Evolutionary conservation across 257 asterid genomes (phyloP), one percentile per base, ranked within the genome.

Genomic region (Solanum piurae): DNA sequence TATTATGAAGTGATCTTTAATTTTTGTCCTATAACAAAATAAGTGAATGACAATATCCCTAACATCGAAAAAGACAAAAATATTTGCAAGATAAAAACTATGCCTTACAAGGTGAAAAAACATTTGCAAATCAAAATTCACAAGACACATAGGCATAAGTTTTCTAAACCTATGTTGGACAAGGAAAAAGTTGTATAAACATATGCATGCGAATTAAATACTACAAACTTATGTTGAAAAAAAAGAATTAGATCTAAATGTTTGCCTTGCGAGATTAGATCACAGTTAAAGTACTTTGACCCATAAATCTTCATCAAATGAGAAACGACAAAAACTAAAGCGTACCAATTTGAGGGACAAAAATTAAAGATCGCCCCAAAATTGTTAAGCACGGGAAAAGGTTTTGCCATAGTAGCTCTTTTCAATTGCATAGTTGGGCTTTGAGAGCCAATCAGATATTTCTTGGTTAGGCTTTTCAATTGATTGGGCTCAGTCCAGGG

Each of bases 91-190:
- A 52, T 7, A 6, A 6, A 52, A 52, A 20, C 9, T 16, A 8
- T 58, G 25, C 25, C 12, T 58, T 3, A 21, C 27, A 0, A 58
- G 12, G 27, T 0, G 5, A 58, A 58, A 58, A 58, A 3, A 0
- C 5, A 20, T 60, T 60, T 60, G 69, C 69, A 9, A 21, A 29
- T 60, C 6, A 60, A 60, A 60, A 60, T 58, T 55, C 25, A 58
- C 66, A 20, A 18, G 62, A 52, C 9, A 52, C 10, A 6, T 18
- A 18, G n/a, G 23, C 6, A 52, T 16, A 16, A 52, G 62, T 16
- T 16, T 52, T 52, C 23, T 6, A 52, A 21, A 60, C 66, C n/a
- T 58, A 58, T 21, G 1, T 58, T 21, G 69, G 69, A 23, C 13
- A 21, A 60, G 27, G 12, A 21, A 60, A 60, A 21, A 60, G 12